Evolutionary conservation across 164 flowering plant genomes (phyloP), one percentile per base, ranked within the genome.

Genomic region (Dillenia turbinata): DNA sequence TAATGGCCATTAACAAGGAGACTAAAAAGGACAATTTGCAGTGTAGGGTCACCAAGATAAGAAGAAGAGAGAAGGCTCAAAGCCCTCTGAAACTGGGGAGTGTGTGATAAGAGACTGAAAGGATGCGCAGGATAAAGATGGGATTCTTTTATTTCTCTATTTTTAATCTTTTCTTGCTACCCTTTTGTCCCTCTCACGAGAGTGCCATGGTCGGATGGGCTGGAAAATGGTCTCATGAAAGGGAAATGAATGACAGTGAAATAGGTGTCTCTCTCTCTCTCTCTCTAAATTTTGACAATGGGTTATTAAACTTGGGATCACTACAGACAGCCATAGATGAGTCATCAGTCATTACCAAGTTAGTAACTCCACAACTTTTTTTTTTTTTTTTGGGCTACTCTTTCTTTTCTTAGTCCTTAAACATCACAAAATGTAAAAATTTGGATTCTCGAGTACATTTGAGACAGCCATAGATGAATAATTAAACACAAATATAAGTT

Each of bases 171-270:
- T 71, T 57, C 62, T 54, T 71, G 15, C 75, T 60, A 46, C 67
- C 54, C 71, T 61, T 71, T 71, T 73, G 79, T 80, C 80, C 65
- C 74, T 82, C 83, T 87, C 95, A 86, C 85, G 87, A 69, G 88
- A 82, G 61, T 82, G 83, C 82, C 87, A 76, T 84, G 86, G 81
- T 80, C 74, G 75, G 83, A 66, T 61, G 73, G 78, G 89, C 79
- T 80, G 81, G 73, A 71, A 57, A 62, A 56, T 44, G 54, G 57
- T 45, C 69, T 61, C 73, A 71, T 52, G 72, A 73, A 67, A 72
- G 66, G 51, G 72, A 76, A 70, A 67, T 65, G 66, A 66, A 54
- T 61, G 81, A 71, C 56, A 74, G 50, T 52, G 68, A 69, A 52
- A 54, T 26, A 54, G 17, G 33, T 52, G 54, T 52, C 55, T 55